Conservation (phyloP, 345 rosid species). For the Punica granatum region DNA sequence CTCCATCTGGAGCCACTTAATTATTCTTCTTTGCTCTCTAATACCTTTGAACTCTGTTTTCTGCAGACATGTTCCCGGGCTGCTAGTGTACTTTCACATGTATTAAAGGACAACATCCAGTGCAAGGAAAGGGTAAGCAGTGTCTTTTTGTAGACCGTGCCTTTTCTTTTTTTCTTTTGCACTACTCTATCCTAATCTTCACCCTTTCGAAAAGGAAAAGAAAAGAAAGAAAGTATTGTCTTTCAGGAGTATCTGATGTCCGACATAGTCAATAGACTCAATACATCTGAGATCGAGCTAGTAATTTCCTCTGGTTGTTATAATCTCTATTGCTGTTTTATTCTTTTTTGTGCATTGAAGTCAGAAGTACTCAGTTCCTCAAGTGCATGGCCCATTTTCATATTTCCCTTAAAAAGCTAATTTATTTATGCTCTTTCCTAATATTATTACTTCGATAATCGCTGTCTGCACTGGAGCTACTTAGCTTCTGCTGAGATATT, state of each 20-base stretch:
- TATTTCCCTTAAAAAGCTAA: no score
- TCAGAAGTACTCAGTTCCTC: not conserved
- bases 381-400: not conserved
- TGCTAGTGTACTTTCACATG: conserved; percentile 88
- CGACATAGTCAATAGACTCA: not conserved
- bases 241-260: not conserved
- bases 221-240: not conserved
- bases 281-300: not conserved
- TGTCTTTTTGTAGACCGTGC: not conserved
- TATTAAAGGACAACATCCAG: conserved; percentile 62
- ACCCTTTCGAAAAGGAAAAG: not conserved
- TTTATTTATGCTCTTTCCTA: no score
- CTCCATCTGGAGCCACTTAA: not conserved
- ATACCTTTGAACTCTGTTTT: conserved; percentile 1
- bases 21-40: not conserved
- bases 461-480: no score
- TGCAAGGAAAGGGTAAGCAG: conserved; percentile 83
- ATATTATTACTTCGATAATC: no score
- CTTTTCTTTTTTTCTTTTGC: not conserved
- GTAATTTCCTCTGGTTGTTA: not conserved
- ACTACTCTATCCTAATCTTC: conserved; percentile 1
- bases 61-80: conserved; percentile 89
- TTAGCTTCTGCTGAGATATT: not conserved
- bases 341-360: no score
- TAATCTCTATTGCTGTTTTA: no score